A percentile compares a stretch with the other conserved stretches of the same genome.
These are phyloP conservation scores for Diutina mesorugosa DNA, from an alignment of 1,139 yeast genomes.

Conservation along the genomic window DNA sequence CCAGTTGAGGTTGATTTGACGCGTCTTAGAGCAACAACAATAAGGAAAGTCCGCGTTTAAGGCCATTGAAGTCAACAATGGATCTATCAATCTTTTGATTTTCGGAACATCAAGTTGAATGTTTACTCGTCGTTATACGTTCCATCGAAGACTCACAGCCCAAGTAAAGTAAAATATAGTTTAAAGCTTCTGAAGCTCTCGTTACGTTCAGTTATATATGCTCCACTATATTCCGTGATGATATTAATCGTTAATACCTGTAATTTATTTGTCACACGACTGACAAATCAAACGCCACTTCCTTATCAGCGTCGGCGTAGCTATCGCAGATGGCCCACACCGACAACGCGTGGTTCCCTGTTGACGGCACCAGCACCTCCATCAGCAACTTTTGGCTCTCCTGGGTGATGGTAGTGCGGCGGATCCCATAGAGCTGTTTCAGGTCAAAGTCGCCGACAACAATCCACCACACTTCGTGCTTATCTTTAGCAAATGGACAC, in stretches of 20 bases:
- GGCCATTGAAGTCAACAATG: too few relatives aligned
- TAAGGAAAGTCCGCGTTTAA: too few relatives aligned
- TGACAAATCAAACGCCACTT: slow-evolving; percentile 36
- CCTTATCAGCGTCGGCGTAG: slow-evolving; percentile 84
- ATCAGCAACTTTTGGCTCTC: slow-evolving; percentile 42
- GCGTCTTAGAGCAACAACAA: too few relatives aligned
- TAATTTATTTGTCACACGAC: neutral
- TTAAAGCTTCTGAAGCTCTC: too few relatives aligned
- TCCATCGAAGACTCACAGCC: too few relatives aligned
- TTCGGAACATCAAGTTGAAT: too few relatives aligned
- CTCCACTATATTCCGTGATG: neutral
- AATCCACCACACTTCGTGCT: slow-evolving; percentile 82
- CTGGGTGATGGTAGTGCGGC: slow-evolving; percentile 44
- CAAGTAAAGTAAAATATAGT: too few relatives aligned
- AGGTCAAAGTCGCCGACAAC: slow-evolving; percentile 57
- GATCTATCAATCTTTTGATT: too few relatives aligned
- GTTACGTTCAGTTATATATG: too few relatives aligned
- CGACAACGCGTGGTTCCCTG: slow-evolving; percentile 49
- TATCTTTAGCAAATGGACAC: slow-evolving; percentile 44
- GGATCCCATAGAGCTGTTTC: slow-evolving; percentile 61
- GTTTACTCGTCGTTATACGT: too few relatives aligned
- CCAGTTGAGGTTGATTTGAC: too few relatives aligned
- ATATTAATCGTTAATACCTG: too few relatives aligned
- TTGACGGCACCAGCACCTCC: slow-evolving; percentile 43
- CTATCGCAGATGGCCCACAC: slow-evolving; percentile 90